These are phyloP conservation scores for Sporothrix curviconia DNA, from an alignment of 2,329 filamentous ascomycete species.

Conservation along the genomic window DNA sequence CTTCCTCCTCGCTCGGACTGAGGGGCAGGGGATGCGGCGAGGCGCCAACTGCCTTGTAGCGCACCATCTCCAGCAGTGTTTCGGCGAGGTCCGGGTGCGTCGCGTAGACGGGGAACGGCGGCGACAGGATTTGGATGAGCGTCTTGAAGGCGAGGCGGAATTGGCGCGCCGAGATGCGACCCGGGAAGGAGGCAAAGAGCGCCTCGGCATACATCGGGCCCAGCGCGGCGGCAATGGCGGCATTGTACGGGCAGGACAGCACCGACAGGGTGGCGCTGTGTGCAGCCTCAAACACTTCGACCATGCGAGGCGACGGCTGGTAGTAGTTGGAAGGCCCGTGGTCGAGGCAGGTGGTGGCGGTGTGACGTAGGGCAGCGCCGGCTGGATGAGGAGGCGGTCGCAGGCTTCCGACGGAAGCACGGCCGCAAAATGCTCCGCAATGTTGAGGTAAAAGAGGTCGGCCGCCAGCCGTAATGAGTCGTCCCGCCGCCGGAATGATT, in stretches of 20 bases:
- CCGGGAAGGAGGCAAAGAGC: slow-evolving; percentile 72
- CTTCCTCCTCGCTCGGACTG: background rate
- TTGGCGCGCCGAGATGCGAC: slow-evolving; percentile 71
- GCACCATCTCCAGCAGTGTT: slow-evolving; percentile 70
- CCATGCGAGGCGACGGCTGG: slow-evolving; percentile 37
- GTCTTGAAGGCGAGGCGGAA: slow-evolving; percentile 86
- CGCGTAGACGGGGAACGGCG: slow-evolving; percentile 68
- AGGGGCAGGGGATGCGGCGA: slow-evolving; percentile 33
- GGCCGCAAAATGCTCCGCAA: slow-evolving; percentile 74
- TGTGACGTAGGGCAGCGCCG: slow-evolving; percentile 66
- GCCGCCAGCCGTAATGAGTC: slow-evolving; percentile 55
- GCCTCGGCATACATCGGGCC: slow-evolving; percentile 79
- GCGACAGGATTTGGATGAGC: slow-evolving; percentile 71
- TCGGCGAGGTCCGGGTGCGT: slow-evolving; percentile 73
- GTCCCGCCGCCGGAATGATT: slow-evolving; percentile 18
- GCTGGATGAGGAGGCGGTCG: slow-evolving; percentile 66
- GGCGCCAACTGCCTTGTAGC: slow-evolving; percentile 54
- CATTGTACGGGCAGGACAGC: slow-evolving; percentile 72
- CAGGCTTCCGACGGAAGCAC: slow-evolving; percentile 59
- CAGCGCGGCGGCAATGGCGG: slow-evolving; percentile 60
- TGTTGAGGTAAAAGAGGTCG: slow-evolving; percentile 85
- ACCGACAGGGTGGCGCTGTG: slow-evolving; percentile 77
- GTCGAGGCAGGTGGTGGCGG: slow-evolving; percentile 26
- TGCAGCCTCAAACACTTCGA: slow-evolving; percentile 74
- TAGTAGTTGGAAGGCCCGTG: slow-evolving; percentile 18